Conservation (phyloP, 1,139 yeast genomes). For the Taphrina communis region DNA sequence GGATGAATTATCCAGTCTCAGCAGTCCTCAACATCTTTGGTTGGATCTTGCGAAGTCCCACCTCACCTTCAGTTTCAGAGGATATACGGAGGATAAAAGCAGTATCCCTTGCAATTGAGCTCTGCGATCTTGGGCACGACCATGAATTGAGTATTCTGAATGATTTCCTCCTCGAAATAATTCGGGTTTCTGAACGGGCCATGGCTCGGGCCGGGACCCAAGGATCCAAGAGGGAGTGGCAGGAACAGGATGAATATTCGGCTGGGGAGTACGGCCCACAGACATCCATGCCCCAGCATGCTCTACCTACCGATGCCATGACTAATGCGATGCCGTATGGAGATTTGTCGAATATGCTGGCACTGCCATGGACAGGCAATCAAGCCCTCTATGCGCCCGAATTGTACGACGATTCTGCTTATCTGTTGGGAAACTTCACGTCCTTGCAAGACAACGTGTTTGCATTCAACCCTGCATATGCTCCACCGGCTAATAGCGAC, state of each 20-base stretch:
- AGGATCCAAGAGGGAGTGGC: slow-evolving; percentile 11
- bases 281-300: not conserved
- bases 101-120: not conserved
- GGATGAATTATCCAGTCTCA: not conserved
- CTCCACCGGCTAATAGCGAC: not conserved
- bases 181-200: not conserved
- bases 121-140: slow-evolving; percentile 2
- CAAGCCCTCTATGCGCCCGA: slow-evolving; percentile 5
- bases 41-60: slow-evolving; percentile 21
- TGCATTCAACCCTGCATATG: not conserved
- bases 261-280: not conserved
- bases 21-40: slow-evolving; percentile 24
- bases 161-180: not conserved
- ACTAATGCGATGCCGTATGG: not conserved
- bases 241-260: not conserved
- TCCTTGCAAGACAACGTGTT: not conserved
- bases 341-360: not conserved
- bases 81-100: slow-evolving; percentile 7
- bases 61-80: slow-evolving; percentile 2
- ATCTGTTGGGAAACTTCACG: not conserved
- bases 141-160: not conserved
- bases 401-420: not conserved
- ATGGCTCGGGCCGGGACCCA: slow-evolving; percentile 1
- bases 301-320: not conserved
- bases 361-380: not conserved